A percentile compares a stretch with the other conserved stretches of the same genome.
phyloP scores from a whole-genome alignment of 768 basidiomycete genomes.

The Tulasnella sp. region DNA sequence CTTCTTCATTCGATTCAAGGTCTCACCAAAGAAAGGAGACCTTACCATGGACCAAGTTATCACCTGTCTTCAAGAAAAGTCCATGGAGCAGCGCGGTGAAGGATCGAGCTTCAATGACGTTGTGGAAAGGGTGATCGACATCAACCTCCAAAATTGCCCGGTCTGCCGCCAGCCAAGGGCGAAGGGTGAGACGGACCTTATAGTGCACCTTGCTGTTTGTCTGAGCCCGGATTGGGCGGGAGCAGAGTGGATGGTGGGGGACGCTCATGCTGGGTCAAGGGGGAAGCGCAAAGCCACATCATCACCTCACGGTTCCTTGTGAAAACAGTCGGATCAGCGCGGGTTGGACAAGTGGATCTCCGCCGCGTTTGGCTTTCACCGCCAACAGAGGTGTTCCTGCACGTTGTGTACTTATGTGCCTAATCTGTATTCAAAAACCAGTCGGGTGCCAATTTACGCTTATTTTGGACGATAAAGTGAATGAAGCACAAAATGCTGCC shows the following conservation, averaged over 20 bases:
- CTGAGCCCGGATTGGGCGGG: constrained; percentile 89
- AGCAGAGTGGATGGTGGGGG: constrained; percentile 84
- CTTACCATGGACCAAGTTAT: constrained; percentile 75
- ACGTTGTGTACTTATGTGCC: too few relatives aligned
- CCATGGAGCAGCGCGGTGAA: constrained; percentile 56
- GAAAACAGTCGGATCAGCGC: too few relatives aligned
- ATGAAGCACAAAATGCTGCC: too few relatives aligned
- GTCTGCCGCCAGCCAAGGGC: constrained; percentile 85
- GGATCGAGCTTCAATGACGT: constrained; percentile 36
- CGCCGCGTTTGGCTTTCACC: too few relatives aligned
- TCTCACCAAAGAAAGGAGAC: constrained; percentile 61
- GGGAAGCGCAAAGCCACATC: too few relatives aligned
- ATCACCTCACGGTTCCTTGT: too few relatives aligned
- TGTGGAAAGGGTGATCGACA: constrained; percentile 87
- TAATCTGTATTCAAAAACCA: too few relatives aligned
- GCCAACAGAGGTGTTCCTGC: too few relatives aligned
- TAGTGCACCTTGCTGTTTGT: constrained; percentile 96
- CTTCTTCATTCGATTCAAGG: constrained; percentile 72
- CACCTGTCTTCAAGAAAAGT: constrained; percentile 76
- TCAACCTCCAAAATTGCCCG: constrained; percentile 91
- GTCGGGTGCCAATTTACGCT: too few relatives aligned
- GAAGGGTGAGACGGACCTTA: constrained; percentile 88
- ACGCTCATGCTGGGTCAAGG: constrained; percentile 91
- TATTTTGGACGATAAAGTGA: too few relatives aligned
- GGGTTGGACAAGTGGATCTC: too few relatives aligned